phyloP scores from a whole-genome alignment of 768 basidiomycete species.

The Mycena venus region DNA sequence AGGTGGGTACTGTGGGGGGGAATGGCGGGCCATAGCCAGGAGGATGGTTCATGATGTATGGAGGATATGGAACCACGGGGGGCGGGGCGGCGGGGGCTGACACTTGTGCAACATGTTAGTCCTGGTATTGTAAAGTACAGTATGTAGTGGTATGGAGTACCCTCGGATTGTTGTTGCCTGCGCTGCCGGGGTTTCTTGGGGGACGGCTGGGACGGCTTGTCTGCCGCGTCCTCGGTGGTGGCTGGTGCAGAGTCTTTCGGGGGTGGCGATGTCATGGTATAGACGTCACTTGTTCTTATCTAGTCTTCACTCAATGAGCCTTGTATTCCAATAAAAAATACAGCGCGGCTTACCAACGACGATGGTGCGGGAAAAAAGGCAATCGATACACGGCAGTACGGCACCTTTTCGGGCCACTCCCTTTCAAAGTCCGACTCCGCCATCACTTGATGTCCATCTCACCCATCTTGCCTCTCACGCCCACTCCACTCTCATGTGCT shows the following conservation, averaged over 20 bases:
- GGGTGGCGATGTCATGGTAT: conserved; percentile 41
- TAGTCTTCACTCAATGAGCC: background rate
- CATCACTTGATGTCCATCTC: too few species aligned
- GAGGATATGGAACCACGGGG: conserved; percentile 68
- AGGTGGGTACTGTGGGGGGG: conserved; percentile 40
- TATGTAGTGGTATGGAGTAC: conserved; percentile 24
- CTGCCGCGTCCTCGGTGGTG: conserved; percentile 44
- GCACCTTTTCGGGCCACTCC: background rate
- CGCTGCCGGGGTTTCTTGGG: conserved; percentile 69
- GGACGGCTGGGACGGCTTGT: conserved; percentile 44
- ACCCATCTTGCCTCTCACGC: background rate
- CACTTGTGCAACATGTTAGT: conserved; percentile 41
- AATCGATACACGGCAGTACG: background rate
- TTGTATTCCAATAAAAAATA: background rate
- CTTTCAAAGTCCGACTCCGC: conserved; percentile 19
- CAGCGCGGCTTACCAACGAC: conserved; percentile 12
- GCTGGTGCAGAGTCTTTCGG: conserved; percentile 51
- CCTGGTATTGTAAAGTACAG: conserved; percentile 23
- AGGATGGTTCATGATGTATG: conserved; percentile 79
- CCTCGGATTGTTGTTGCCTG: conserved; percentile 48
- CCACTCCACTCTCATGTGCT: background rate
- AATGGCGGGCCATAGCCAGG: conserved; percentile 63
- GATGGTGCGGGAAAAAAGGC: background rate
- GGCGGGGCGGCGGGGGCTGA: conserved; percentile 29
- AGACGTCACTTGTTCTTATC: conserved; percentile 16